Conservation (phyloP, 768 basidiomycete species). For the Tubosaeta sp. region DNA sequence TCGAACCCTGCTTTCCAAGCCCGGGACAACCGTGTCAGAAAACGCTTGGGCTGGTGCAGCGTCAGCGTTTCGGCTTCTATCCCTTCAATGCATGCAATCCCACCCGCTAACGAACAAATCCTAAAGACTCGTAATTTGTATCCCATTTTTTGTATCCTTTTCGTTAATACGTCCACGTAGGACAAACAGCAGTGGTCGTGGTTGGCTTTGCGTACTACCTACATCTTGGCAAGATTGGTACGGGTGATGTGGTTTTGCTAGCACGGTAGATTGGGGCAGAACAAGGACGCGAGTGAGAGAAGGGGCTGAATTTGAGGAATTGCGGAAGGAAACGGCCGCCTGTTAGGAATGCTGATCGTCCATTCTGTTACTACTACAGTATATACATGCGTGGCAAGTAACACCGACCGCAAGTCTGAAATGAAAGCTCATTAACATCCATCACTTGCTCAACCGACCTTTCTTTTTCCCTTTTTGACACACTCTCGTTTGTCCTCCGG, state of each 20-base stretch:
- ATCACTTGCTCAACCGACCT: too few relatives aligned
- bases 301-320: slow-evolving; percentile 11
- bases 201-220: slow-evolving; percentile 75
- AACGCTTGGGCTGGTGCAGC: slow-evolving; percentile 12
- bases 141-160: not conserved
- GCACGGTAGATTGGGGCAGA: slow-evolving; percentile 33
- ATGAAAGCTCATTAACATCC: too few relatives aligned
- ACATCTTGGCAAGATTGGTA: slow-evolving; percentile 79
- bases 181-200: slow-evolving; percentile 76
- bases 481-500: too few relatives aligned
- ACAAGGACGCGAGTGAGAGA: slow-evolving; percentile 35
- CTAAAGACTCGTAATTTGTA: slow-evolving; percentile 47
- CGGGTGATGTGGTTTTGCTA: slow-evolving; percentile 61
- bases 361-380: too few relatives aligned
- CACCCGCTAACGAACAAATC: slow-evolving; percentile 47
- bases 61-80: slow-evolving; percentile 7
- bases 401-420: too few relatives aligned
- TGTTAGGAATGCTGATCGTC: too few relatives aligned
- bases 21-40: slow-evolving; percentile 41
- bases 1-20: slow-evolving; percentile 63
- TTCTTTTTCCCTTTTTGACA: too few relatives aligned
- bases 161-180: slow-evolving; percentile 35
- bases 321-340: too few relatives aligned
- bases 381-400: too few relatives aligned
- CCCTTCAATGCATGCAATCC: slow-evolving; percentile 13